Percentiles rank a stretch among this genome's conserved stretches.
phyloP scores from a whole-genome alignment of 2,329 filamentous ascomycete genomes.

The Neonectria coccinea region DNA sequence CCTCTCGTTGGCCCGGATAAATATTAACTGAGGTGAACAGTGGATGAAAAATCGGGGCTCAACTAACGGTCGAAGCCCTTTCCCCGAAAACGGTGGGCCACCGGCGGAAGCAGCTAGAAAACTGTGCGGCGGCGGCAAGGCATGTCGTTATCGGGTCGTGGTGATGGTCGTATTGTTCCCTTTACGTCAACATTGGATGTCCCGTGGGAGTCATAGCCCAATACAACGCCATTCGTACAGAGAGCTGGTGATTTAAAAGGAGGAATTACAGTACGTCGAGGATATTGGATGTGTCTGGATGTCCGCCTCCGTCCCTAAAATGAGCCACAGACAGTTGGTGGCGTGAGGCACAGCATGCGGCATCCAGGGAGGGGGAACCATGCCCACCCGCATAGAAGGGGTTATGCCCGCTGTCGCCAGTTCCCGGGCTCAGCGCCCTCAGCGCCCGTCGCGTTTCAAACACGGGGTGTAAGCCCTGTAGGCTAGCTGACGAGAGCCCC shows the following conservation, averaged over 20 bases:
- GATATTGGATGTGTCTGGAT: background rate
- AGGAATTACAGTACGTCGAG: slow-evolving; percentile 3
- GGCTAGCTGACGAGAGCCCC: background rate
- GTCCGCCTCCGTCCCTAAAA: slow-evolving; percentile 10
- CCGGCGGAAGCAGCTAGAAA: slow-evolving; percentile 14
- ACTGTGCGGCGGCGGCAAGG: background rate
- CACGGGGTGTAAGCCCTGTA: slow-evolving; percentile 3
- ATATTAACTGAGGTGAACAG: background rate
- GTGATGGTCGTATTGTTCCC: background rate
- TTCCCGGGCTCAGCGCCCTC: slow-evolving; percentile 2
- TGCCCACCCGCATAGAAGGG: slow-evolving; percentile 13
- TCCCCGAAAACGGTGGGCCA: slow-evolving; percentile 23
- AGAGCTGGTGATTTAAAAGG: slow-evolving; percentile 5
- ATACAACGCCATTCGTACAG: background rate
- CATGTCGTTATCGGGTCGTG: background rate
- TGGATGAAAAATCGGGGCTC: background rate
- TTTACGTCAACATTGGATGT: slow-evolving; percentile 1
- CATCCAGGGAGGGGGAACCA: background rate
- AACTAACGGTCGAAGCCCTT: slow-evolving; percentile 16
- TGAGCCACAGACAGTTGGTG: slow-evolving; percentile 26
- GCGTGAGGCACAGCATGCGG: slow-evolving; percentile 23
- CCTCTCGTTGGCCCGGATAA: slow-evolving; percentile 5
- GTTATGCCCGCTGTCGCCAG: slow-evolving; percentile 6
- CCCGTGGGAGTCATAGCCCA: background rate
- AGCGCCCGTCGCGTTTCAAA: slow-evolving; percentile 11